Base-by-base conservation (phyloP, 202 grass and related monocot species). In the Bolboschoenoplectus hybrid region DNA sequence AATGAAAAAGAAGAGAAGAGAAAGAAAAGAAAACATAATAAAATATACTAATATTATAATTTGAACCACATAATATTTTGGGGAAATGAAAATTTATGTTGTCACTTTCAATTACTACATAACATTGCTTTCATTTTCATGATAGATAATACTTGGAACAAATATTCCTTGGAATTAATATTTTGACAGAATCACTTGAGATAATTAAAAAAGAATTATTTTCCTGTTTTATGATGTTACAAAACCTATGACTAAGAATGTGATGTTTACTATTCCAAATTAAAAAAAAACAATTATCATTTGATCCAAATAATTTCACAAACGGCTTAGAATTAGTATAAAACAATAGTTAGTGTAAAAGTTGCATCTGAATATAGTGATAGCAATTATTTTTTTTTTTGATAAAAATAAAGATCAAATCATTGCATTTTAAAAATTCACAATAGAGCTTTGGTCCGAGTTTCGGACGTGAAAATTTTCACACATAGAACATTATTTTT, bases 181-280 rank as follows among this genome's bases (percentile, higher is more conserved):
- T 56, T 77, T 39, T 55, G 13, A 56, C 2, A 57, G 34, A 13
- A 77, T 77, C 50, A 17, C 49, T 38, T 77, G 50, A 77, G 55
- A 77, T 17, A 77, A 55, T 51, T 74, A 2, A 38, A 16, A 17
- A 39, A 61, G 4, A 17, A 38, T 35, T 7, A 17, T 6, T 70
- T 9, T 36, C 36, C 32, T 7, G 73, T 2, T 55, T 16, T 17
- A 16, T 38, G n/a, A 51, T 32, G 7, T 2, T 49, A 34, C 46
- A 32, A 50, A 51, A 74, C 45, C 70, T 34, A 34, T 51, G 70
- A 74, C 70, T 34, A 74, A 50, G 44, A 74, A 50, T 50, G 9
- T 47, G 70, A 74, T 50, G 70, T 32, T 74, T 74, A 74, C 64
- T 74, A 46, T 74, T 74, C 17, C 14, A 73, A 51, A 50, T 50